phyloP scores from a whole-genome alignment of 306 rosid species.

The Castanospermum australe region DNA sequence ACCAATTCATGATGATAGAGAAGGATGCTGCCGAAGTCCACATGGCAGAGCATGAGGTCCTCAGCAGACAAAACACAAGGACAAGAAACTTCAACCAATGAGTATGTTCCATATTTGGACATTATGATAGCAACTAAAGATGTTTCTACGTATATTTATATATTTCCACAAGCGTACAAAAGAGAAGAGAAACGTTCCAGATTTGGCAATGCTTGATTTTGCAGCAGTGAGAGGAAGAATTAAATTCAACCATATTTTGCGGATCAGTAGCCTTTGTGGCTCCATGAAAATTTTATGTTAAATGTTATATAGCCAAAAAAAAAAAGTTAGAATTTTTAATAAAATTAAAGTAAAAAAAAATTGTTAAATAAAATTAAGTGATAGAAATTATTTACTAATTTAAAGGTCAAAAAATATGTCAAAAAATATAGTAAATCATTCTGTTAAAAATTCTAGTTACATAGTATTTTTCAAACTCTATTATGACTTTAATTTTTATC shows the following conservation, averaged over 20 bases:
- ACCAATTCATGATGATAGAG: not conserved
- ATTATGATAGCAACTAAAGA: not conserved
- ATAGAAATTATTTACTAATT: too few relatives aligned
- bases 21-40: not conserved
- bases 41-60: not conserved
- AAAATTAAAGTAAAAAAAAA: too few relatives aligned
- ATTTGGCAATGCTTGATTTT: not conserved
- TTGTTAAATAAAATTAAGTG: too few relatives aligned
- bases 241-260: not conserved
- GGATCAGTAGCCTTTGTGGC: not conserved
- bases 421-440: too few relatives aligned
- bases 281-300: too few relatives aligned
- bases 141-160: not conserved
- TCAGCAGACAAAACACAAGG: not conserved
- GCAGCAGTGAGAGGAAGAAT: not conserved
- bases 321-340: too few relatives aligned
- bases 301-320: too few relatives aligned
- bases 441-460: too few relatives aligned
- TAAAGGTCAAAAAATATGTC: too few relatives aligned
- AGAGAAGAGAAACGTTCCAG: not conserved
- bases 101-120: not conserved
- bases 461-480: too few relatives aligned
- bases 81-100: conserved; percentile 1
- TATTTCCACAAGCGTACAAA: not conserved
- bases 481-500: too few relatives aligned